Conservation (phyloP, 768 basidiomycete genomes). For the Termitomyces sp. region DNA sequence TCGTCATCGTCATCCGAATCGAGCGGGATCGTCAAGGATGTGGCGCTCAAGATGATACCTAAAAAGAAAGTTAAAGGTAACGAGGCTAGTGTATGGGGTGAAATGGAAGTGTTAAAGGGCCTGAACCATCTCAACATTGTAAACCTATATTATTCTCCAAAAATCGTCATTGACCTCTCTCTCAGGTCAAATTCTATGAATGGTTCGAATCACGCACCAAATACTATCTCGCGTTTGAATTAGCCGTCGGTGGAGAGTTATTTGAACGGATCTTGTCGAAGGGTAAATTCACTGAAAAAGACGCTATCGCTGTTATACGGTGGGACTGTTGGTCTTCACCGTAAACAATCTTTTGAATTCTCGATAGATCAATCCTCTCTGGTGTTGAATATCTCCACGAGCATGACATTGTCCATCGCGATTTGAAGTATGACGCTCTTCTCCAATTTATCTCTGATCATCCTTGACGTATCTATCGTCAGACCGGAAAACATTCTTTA, state of each 20-base stretch:
- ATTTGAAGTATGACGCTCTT: conserved; percentile 65
- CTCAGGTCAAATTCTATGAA: conserved; percentile 90
- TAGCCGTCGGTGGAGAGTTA: conserved; percentile 90
- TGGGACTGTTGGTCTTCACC: conserved; percentile 26
- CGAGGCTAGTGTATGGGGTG: conserved; percentile 81
- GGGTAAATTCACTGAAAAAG: conserved; percentile 92
- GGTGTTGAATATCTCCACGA: conserved; percentile 89
- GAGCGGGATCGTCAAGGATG: conserved; percentile 53
- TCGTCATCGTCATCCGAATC: conserved; percentile 4
- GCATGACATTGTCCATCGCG: conserved; percentile 92
- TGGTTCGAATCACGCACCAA: conserved; percentile 94
- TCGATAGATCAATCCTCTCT: conserved; percentile 64
- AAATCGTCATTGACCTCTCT: not conserved
- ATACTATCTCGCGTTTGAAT: conserved; percentile 94
- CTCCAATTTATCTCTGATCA: not conserved
- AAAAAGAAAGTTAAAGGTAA: conserved; percentile 96
- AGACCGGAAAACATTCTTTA: conserved; percentile 97
- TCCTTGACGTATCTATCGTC: not conserved
- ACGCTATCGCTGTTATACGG: conserved; percentile 76
- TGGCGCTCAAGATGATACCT: conserved; percentile 85
- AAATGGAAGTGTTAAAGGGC: conserved; percentile 90
- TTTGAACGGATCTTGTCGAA: conserved; percentile 81
- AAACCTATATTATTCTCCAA: not conserved
- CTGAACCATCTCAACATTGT: conserved; percentile 92
- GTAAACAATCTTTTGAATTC: not conserved